These are phyloP conservation scores for Auxenochlorella pyrenoidosa DNA, from an alignment of 139 green algal species.

Conservation along the genomic window DNA sequence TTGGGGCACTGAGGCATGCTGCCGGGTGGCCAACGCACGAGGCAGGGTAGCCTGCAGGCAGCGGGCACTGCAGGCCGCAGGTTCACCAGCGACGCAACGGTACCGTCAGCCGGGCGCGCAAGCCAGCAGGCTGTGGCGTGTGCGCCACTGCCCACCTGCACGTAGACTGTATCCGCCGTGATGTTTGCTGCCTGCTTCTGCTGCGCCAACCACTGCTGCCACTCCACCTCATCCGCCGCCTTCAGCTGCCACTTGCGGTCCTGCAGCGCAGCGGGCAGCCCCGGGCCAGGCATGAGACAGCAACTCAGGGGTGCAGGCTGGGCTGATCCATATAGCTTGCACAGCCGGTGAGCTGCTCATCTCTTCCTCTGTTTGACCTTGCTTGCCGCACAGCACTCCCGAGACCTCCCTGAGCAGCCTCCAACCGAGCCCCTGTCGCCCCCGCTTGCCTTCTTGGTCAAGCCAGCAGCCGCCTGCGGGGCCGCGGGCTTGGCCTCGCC, in stretches of 20 bases:
- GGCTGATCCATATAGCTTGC: no score
- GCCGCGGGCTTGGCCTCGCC: conserved; percentile 6
- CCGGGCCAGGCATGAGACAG: not conserved
- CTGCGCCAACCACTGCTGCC: conserved; percentile 79
- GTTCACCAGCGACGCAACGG: no score
- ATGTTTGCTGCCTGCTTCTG: conserved; percentile 64
- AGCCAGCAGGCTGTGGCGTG: not conserved
- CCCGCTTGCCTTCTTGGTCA: conserved; percentile 55
- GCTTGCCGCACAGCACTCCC: no score
- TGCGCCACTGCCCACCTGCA: conserved; percentile 55
- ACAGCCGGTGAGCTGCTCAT: no score
- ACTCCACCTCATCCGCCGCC: conserved; percentile 62
- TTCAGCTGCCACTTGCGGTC: conserved; percentile 69
- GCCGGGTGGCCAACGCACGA: not conserved
- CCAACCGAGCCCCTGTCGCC: not conserved
- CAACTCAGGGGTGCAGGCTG: not conserved
- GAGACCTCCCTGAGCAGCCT: no score
- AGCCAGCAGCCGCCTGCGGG: conserved; percentile 33
- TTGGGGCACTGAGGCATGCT: not conserved
- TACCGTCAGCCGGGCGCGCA: no score
- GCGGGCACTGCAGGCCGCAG: not conserved
- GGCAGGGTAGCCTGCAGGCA: not conserved
- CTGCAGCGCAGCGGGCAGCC: not conserved
- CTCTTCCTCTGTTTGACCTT: no score
- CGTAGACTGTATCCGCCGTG: conserved; percentile 52